Evolutionary conservation across 805 yeast species (phyloP).

Genomic region (Barnettozyma californica): DNA sequence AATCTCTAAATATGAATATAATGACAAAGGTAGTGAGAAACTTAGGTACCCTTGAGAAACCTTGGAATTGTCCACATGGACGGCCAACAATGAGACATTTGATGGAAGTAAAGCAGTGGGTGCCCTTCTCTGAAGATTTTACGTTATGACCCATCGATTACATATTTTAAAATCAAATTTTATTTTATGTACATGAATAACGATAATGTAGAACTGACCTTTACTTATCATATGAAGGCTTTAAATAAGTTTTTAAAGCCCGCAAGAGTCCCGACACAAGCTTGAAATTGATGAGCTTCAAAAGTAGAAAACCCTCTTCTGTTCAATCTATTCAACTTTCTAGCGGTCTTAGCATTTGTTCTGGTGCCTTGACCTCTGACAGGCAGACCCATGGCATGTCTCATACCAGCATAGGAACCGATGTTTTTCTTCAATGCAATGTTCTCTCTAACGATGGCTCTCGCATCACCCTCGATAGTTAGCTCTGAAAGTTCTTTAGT

Average conservation of each 20-base stretch:
- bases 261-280: slow-evolving; percentile 16
- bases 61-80: slow-evolving; percentile 96
- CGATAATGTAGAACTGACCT: not conserved
- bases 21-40: slow-evolving; percentile 70
- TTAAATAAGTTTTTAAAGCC: slow-evolving; percentile 22
- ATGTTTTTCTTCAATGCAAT: slow-evolving; percentile 73
- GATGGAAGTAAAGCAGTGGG: slow-evolving; percentile 50
- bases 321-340: slow-evolving; percentile 72
- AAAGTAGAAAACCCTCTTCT: slow-evolving; percentile 41
- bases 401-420: slow-evolving; percentile 82
- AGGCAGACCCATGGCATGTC: slow-evolving; percentile 82
- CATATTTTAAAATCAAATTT: not conserved
- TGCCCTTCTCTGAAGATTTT: slow-evolving; percentile 41
- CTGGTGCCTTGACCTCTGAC: slow-evolving; percentile 89
- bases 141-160: slow-evolving; percentile 12
- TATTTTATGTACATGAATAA: slow-evolving; percentile 5
- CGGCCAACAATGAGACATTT: slow-evolving; percentile 95
- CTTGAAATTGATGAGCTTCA: not conserved
- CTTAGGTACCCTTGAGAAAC: slow-evolving; percentile 71
- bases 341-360: slow-evolving; percentile 87
- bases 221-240: slow-evolving; percentile 9
- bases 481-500: slow-evolving; percentile 82
- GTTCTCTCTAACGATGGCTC: slow-evolving; percentile 70
- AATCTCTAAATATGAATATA: slow-evolving; percentile 45
- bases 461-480: slow-evolving; percentile 76